Evolutionary conservation across 2,329 filamentous ascomycete genomes (phyloP).

Genomic region (Remersonia thermophila): DNA sequence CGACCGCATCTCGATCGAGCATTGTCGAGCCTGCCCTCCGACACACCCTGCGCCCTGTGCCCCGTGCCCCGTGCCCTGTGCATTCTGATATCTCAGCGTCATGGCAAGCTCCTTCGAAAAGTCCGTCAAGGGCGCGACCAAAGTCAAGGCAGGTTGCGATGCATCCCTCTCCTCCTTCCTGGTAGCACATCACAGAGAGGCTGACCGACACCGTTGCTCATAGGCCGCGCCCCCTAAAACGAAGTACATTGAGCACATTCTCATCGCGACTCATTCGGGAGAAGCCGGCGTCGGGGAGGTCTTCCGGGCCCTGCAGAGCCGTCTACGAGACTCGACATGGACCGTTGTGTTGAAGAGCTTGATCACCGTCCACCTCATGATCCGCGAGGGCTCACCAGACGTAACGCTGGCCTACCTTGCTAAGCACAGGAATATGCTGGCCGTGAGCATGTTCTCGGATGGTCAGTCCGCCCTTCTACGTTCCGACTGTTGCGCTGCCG

Average conservation of each 20-base stretch:
- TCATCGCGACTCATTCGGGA: constrained; percentile 86
- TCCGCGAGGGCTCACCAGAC: constrained; percentile 83
- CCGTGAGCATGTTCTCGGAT: constrained; percentile 84
- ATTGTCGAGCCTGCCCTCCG: too few species aligned
- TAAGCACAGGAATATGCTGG: constrained; percentile 69
- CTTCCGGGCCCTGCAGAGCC: constrained; percentile 79
- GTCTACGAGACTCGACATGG: constrained; percentile 93
- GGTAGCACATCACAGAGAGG: too few species aligned
- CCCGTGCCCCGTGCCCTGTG: too few species aligned
- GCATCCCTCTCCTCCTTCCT: too few species aligned
- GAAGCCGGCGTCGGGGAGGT: constrained; percentile 93
- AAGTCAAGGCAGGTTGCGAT: constrained; percentile 64
- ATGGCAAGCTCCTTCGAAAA: constrained; percentile 95
- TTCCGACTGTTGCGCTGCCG: too few species aligned
- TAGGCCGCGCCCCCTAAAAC: constrained; percentile 93
- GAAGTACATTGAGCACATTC: constrained; percentile 97
- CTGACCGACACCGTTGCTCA: constrained; percentile 7
- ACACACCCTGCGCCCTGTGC: too few species aligned
- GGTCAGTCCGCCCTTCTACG: constrained; percentile 49
- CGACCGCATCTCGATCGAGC: too few species aligned
- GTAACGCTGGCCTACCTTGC: constrained; percentile 77
- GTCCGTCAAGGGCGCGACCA: constrained; percentile 96
- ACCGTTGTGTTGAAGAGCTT: constrained; percentile 98
- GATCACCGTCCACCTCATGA: constrained; percentile 94
- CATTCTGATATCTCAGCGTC: background rate